Evolutionary conservation across 2,329 filamentous ascomycete genomes (phyloP).

Genomic region (Ophidiomyces ophidiicola): DNA sequence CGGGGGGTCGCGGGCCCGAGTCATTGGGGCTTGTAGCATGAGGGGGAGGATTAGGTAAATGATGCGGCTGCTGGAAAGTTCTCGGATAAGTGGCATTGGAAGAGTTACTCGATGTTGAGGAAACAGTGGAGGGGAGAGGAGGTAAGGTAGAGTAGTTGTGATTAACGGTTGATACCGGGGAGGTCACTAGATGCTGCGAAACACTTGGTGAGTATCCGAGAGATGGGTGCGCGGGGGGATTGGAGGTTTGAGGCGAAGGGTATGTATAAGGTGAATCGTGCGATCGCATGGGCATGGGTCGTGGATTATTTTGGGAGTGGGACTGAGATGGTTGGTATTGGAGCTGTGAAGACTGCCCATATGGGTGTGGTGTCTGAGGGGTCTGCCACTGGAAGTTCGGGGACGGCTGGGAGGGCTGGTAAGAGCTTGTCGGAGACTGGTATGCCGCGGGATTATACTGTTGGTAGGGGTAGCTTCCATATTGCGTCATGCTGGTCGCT

Average conservation of each 20-base stretch:
- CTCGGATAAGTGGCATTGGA: slow-evolving; percentile 14
- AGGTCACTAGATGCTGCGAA: slow-evolving; percentile 16
- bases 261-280: slow-evolving; percentile 30
- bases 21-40: slow-evolving; percentile 4
- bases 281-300: slow-evolving; percentile 30
- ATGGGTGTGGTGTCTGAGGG: slow-evolving; percentile 20
- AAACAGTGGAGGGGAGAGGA: slow-evolving; percentile 20
- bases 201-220: slow-evolving; percentile 21
- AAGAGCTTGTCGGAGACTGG: slow-evolving; percentile 24
- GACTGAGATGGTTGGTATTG: slow-evolving; percentile 12
- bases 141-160: slow-evolving; percentile 10
- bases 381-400: slow-evolving; percentile 26
- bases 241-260: slow-evolving; percentile 21
- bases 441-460: slow-evolving; percentile 42
- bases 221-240: slow-evolving; percentile 18
- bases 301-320: slow-evolving; percentile 17
- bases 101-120: slow-evolving; percentile 22
- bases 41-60: slow-evolving; percentile 10
- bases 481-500: slow-evolving; percentile 19
- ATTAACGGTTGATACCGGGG: slow-evolving; percentile 6
- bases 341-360: slow-evolving; percentile 9
- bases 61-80: slow-evolving; percentile 11
- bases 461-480: slow-evolving; percentile 27
- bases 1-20: neutral
- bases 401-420: slow-evolving; percentile 23